These are phyloP conservation scores for Candida gorgasii DNA, from an alignment of 805 yeast species.

Conservation along the genomic window DNA sequence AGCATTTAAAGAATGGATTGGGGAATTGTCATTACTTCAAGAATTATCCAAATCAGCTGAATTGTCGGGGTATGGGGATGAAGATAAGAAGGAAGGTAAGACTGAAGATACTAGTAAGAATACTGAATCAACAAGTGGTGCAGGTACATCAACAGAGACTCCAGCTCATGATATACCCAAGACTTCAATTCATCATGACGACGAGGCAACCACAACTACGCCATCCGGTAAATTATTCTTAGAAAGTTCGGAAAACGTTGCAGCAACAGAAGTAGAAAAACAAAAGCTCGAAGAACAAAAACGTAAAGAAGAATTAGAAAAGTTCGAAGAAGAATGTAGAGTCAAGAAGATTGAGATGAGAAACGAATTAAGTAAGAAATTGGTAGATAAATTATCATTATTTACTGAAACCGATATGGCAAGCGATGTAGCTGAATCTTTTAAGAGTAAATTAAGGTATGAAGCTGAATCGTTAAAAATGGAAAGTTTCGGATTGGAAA, in stretches of 20 bases:
- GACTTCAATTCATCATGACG: neutral
- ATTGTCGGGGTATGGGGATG: constrained; percentile 37
- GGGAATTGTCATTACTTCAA: constrained; percentile 62
- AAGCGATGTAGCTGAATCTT: constrained; percentile 46
- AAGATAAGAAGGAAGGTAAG: constrained; percentile 20
- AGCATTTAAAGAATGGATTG: constrained; percentile 77
- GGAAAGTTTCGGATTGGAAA: constrained; percentile 85
- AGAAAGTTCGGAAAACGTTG: constrained; percentile 8
- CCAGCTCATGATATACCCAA: neutral
- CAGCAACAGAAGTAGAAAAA: constrained; percentile 23
- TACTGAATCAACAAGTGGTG: neutral
- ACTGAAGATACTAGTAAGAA: neutral
- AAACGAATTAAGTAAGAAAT: constrained; percentile 57
- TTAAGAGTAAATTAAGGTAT: constrained; percentile 62
- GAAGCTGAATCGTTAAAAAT: constrained; percentile 83
- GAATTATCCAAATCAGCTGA: constrained; percentile 45
- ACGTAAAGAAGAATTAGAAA: constrained; percentile 53
- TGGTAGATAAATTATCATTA: constrained; percentile 47
- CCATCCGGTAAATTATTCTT: constrained; percentile 6
- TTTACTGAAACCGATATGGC: constrained; percentile 47
- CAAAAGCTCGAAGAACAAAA: constrained; percentile 43
- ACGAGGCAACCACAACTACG: constrained; percentile 3
- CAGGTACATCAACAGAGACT: neutral
- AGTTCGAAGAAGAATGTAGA: constrained; percentile 76
- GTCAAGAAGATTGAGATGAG: constrained; percentile 66